Base-by-base conservation (phyloP, 176 grass and related monocot species). In the Tillandsia leiboldiana region DNA sequence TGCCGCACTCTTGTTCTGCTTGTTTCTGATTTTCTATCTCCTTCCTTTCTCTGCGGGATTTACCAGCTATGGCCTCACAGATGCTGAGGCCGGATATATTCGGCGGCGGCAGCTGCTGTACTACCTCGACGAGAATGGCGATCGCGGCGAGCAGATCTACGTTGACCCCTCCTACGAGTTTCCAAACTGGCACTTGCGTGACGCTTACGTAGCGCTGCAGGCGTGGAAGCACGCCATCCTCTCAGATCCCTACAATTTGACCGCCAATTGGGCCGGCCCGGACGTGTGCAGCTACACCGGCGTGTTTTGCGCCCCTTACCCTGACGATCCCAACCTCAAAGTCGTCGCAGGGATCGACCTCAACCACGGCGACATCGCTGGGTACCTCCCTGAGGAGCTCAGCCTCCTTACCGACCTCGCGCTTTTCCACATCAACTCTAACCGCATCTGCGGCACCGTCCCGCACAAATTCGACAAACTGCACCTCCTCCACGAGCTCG, bases 321-420 rank as follows among this genome's bases (percentile, higher is more conserved):
- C 80, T 3, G 1, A 1, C 2, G 89, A 99, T 75, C 54, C 63
- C 0, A 8, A 81, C 70, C 69, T 90, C 84, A 72, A 65, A 62
- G 89, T 90, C 75, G 94, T 99, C 28, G 89, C 94, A 53, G 73
- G 77, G 71, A 53, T 99, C 73, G 94, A 99, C 80, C 94, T 99
- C 62, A 99, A 90, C 82, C 89, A 88, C 62, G 89, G 77, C 18
- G 94, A 99, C 83, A 77, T 99, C 28, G 94, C 94, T 0, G 87
- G 89, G 0, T 91, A 93, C 82, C 89, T 99, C 72, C 94, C 94
- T 0, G 78, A 86, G 49, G 75, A 54, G 75, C 94, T 99, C 8
- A 87, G 89, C 48, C 51, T 75, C 22, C 88, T 97, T 13, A 7
- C 53, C 22, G 89, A 97, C 65, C 87, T 97, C 79, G 78, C 89